phyloP scores from a whole-genome alignment of 306 rosid genomes.

The Vicia villosa region DNA sequence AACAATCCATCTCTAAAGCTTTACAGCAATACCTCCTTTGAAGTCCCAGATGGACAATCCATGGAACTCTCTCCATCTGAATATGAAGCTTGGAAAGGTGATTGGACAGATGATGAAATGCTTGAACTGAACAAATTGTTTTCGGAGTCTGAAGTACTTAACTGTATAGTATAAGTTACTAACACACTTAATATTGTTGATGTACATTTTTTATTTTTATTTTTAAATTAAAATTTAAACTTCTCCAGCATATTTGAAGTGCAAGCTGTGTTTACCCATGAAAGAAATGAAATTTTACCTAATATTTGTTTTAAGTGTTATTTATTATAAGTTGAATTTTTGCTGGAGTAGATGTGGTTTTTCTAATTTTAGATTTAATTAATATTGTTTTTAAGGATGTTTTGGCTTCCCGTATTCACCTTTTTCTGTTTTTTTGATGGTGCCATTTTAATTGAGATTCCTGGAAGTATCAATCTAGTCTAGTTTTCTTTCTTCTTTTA shows the following conservation, averaged over 20 bases:
- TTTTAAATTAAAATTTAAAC: not conserved
- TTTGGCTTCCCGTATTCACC: no score
- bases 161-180: not conserved
- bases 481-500: no score
- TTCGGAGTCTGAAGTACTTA: not conserved
- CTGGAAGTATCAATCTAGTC: no score
- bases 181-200: not conserved
- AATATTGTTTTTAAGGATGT: no score
- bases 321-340: no score
- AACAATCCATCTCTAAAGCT: constrained; percentile 39
- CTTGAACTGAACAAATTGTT: constrained; percentile 5
- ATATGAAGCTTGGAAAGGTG: constrained; percentile 27
- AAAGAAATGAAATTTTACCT: no score
- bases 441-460: no score
- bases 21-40: constrained; percentile 3
- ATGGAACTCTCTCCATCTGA: constrained; percentile 6
- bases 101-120: constrained; percentile 31
- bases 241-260: not conserved
- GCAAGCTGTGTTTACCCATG: no score
- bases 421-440: no score
- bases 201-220: not conserved
- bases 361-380: no score
- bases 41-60: constrained; percentile 7
- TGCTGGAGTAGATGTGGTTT: no score
- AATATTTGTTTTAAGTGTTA: no score